These are phyloP conservation scores for Alternaria longipes DNA, from an alignment of 2,329 filamentous ascomycete species.

Conservation along the genomic window DNA sequence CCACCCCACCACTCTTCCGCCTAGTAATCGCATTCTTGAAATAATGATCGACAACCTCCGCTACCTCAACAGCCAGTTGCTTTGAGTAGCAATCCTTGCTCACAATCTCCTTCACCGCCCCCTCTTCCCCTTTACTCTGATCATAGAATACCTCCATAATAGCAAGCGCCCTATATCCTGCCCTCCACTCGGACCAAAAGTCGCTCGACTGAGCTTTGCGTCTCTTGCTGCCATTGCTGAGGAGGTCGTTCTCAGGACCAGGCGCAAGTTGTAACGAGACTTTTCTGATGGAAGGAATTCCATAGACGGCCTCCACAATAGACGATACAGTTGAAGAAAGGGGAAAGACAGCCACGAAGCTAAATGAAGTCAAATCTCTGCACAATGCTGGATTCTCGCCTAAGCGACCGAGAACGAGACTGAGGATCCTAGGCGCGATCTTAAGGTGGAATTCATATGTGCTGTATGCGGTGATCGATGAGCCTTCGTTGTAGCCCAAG, in stretches of 20 bases:
- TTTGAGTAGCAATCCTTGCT: slow-evolving; percentile 37
- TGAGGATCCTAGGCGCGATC: slow-evolving; percentile 69
- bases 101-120: slow-evolving; percentile 26
- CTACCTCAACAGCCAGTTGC: slow-evolving; percentile 32
- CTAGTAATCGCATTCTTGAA: too few relatives aligned
- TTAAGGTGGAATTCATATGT: slow-evolving; percentile 77
- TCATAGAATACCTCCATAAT: slow-evolving; percentile 30
- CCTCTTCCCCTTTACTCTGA: not conserved
- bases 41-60: slow-evolving; percentile 30
- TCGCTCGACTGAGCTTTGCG: slow-evolving; percentile 55
- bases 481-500: slow-evolving; percentile 77
- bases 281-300: slow-evolving; percentile 42
- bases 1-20: slow-evolving; percentile 29
- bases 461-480: slow-evolving; percentile 74
- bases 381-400: slow-evolving; percentile 35
- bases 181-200: slow-evolving; percentile 51
- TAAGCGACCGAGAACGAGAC: slow-evolving; percentile 54
- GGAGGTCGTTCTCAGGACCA: slow-evolving; percentile 49
- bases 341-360: slow-evolving; percentile 71
- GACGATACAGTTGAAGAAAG: slow-evolving; percentile 66
- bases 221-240: slow-evolving; percentile 50
- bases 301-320: slow-evolving; percentile 36
- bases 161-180: slow-evolving; percentile 40
- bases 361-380: slow-evolving; percentile 57
- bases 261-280: slow-evolving; percentile 56